These are phyloP conservation scores for Dillenia suffruticosa DNA, from an alignment of 164 flowering plant genomes.

Conservation along the genomic window DNA sequence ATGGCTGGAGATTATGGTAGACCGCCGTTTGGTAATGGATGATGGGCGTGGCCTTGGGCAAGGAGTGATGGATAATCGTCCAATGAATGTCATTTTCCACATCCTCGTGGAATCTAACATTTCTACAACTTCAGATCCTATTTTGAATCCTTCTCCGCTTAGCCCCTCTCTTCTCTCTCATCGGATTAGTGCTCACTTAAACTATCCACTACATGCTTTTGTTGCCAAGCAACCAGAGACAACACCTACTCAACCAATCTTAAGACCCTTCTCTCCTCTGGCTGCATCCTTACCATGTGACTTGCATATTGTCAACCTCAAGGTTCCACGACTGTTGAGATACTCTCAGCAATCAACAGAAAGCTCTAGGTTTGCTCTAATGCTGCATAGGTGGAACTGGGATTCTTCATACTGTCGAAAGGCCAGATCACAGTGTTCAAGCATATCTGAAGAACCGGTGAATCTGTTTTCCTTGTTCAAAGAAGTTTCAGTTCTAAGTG, in stretches of 20 bases:
- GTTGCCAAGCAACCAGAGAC: slow-evolving; percentile 68
- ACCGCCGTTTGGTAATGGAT: slow-evolving; percentile 73
- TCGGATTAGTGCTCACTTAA: slow-evolving; percentile 63
- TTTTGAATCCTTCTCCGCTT: slow-evolving; percentile 36
- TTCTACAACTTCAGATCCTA: slow-evolving; percentile 39
- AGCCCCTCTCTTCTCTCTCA: slow-evolving; percentile 89
- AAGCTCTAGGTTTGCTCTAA: slow-evolving; percentile 56
- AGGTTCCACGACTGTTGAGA: slow-evolving; percentile 76
- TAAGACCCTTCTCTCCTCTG: slow-evolving; percentile 75
- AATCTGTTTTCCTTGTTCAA: slow-evolving; percentile 71
- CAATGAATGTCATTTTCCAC: slow-evolving; percentile 83
- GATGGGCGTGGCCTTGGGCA: slow-evolving; percentile 99
- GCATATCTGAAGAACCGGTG: slow-evolving; percentile 56
- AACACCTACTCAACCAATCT: slow-evolving; percentile 45
- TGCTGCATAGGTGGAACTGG: slow-evolving; percentile 71
- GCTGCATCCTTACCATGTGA: slow-evolving; percentile 83
- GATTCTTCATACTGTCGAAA: slow-evolving; percentile 72
- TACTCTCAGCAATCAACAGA: slow-evolving; percentile 48
- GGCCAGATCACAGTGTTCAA: slow-evolving; percentile 53
- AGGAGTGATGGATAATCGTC: slow-evolving; percentile 95
- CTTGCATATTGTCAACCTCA: slow-evolving; percentile 80
- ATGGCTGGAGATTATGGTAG: slow-evolving; percentile 96
- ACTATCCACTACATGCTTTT: slow-evolving; percentile 78
- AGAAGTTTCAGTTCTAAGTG: slow-evolving; percentile 57
- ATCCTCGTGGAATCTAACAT: slow-evolving; percentile 66